Evolutionary conservation across 23 red algal genomes (phyloP).

Genomic region (Gracilariopsis chorda): DNA sequence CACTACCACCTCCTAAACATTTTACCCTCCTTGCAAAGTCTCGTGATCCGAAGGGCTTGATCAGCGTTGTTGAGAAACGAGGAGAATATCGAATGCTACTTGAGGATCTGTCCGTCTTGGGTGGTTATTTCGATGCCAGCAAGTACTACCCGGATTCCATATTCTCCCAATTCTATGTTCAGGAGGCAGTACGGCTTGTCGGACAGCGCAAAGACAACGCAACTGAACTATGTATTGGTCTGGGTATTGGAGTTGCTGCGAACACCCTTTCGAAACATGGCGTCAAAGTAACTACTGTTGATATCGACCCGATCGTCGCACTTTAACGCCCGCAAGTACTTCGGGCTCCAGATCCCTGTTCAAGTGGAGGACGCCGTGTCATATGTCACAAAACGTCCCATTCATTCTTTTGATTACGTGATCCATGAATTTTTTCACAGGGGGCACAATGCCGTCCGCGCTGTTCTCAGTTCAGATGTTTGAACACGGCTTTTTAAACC

Average conservation of each 20-base stretch:
- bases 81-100: slow-evolving; percentile 9
- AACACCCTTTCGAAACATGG: slow-evolving; percentile 13
- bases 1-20: neutral
- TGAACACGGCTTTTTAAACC: neutral
- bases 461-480: slow-evolving; percentile 14
- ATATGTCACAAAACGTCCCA: neutral
- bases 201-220: neutral
- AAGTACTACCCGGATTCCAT: slow-evolving; percentile 27
- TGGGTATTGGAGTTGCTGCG: slow-evolving; percentile 57
- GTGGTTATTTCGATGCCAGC: slow-evolving; percentile 10
- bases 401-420: slow-evolving; percentile 28
- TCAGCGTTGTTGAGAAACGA: slow-evolving; percentile 36
- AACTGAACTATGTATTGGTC: slow-evolving; percentile 37
- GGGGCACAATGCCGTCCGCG: slow-evolving; percentile 35
- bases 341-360: slow-evolving; percentile 7
- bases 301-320: slow-evolving; percentile 54
- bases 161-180: slow-evolving; percentile 66
- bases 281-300: slow-evolving; percentile 29
- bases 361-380: slow-evolving; percentile 23
- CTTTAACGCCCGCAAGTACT: slow-evolving; percentile 19
- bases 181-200: slow-evolving; percentile 51
- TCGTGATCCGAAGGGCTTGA: slow-evolving; percentile 40
- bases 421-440: slow-evolving; percentile 69
- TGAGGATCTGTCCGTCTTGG: slow-evolving; percentile 50
- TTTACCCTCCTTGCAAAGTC: slow-evolving; percentile 27